These are phyloP conservation scores for Ophiocordyceps robertsii DNA, from an alignment of 2,329 filamentous ascomycete species.

Conservation along the genomic window DNA sequence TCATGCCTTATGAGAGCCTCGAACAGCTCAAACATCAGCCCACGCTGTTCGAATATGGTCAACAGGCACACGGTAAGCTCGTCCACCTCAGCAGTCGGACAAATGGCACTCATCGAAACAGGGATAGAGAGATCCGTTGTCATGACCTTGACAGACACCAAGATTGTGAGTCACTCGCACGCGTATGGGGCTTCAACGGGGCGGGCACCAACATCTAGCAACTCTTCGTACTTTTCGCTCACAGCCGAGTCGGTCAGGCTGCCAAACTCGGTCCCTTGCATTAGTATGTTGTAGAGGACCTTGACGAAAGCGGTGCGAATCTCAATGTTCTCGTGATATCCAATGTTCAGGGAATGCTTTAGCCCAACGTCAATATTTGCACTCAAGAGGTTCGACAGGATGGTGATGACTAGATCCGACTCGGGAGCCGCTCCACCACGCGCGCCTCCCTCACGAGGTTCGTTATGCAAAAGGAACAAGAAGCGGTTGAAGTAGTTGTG, in stretches of 20 bases:
- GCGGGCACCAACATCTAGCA: slow-evolving; percentile 32
- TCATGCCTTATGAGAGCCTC: slow-evolving; percentile 57
- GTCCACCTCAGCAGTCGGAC: slow-evolving; percentile 54
- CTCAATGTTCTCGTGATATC: slow-evolving; percentile 57
- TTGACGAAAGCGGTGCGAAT: slow-evolving; percentile 58
- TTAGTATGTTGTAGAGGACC: slow-evolving; percentile 55
- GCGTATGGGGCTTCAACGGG: not conserved
- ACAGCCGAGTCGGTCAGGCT: slow-evolving; percentile 54
- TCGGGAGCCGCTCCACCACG: slow-evolving; percentile 42
- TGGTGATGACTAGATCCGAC: slow-evolving; percentile 52
- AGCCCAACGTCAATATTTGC: slow-evolving; percentile 60
- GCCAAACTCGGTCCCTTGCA: slow-evolving; percentile 60
- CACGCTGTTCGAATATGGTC: slow-evolving; percentile 57
- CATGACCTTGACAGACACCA: slow-evolving; percentile 30
- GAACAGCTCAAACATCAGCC: slow-evolving; percentile 47
- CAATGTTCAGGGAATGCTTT: slow-evolving; percentile 56
- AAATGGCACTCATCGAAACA: slow-evolving; percentile 50
- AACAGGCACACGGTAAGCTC: slow-evolving; percentile 54
- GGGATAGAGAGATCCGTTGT: slow-evolving; percentile 50
- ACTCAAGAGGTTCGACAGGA: slow-evolving; percentile 55
- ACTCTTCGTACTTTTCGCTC: slow-evolving; percentile 54
- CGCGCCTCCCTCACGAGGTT: slow-evolving; percentile 28
- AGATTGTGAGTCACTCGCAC: not conserved
- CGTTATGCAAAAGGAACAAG: slow-evolving; percentile 49
- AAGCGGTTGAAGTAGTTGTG: slow-evolving; percentile 60